Percentiles rank a stretch among this genome's conserved stretches.
These are phyloP conservation scores for Pseudogymnoascus sp. DNA, from an alignment of 2,329 filamentous ascomycete species.

Conservation along the genomic window DNA sequence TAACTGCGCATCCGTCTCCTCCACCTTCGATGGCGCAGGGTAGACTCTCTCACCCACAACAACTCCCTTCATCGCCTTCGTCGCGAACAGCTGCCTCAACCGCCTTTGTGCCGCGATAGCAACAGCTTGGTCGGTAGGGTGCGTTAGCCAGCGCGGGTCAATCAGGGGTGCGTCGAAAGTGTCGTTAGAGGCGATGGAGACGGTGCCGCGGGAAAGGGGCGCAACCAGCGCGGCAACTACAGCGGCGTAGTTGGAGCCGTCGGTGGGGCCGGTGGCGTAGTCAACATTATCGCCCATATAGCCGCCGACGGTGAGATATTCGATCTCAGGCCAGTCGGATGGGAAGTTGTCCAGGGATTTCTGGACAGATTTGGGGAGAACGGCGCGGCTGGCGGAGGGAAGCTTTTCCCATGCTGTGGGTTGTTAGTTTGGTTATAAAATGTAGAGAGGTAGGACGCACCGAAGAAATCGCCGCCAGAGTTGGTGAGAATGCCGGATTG, in stretches of 20 bases:
- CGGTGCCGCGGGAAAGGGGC: conserved; percentile 37
- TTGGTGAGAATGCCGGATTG: neutral
- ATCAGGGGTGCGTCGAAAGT: conserved; percentile 31
- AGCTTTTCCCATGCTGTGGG: neutral
- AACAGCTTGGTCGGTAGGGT: conserved; percentile 38
- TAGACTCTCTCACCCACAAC: neutral
- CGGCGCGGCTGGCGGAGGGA: neutral
- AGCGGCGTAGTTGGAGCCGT: conserved; percentile 31
- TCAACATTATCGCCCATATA: neutral
- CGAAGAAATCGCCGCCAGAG: neutral
- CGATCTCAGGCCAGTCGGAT: conserved; percentile 6
- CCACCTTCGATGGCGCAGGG: conserved; percentile 9
- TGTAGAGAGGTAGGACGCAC: neutral
- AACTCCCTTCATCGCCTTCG: conserved; percentile 15
- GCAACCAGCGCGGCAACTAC: conserved; percentile 32
- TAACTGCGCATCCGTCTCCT: conserved; percentile 22
- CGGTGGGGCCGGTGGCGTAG: conserved; percentile 16
- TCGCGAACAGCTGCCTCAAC: conserved; percentile 28
- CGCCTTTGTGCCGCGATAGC: conserved; percentile 38
- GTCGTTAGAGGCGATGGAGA: conserved; percentile 34
- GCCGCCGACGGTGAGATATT: neutral
- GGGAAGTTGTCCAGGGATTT: neutral
- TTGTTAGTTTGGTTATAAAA: neutral
- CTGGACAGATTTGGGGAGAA: neutral
- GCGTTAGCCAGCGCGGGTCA: conserved; percentile 39